Evolutionary conservation across 768 basidiomycete genomes (phyloP).

Genomic region (Arthromyces matolae): DNA sequence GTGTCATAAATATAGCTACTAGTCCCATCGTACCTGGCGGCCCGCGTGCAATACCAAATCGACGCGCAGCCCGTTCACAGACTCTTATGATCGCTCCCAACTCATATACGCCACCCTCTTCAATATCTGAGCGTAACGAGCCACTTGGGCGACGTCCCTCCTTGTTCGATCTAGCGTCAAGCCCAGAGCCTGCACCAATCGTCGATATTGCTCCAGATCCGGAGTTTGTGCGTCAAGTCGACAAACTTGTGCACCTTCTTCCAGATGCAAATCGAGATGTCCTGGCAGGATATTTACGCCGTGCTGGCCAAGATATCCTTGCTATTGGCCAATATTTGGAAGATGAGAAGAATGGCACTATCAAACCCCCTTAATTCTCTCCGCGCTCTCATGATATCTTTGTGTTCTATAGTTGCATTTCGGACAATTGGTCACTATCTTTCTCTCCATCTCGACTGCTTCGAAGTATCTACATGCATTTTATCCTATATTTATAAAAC

Average conservation of each 20-base stretch:
- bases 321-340: conserved; percentile 87
- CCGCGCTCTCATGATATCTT: no score
- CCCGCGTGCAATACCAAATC: conserved; percentile 61
- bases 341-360: conserved; percentile 72
- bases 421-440: no score
- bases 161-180: conserved; percentile 28
- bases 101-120: conserved; percentile 25
- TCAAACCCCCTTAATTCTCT: conserved; percentile 31
- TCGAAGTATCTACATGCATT: conserved; percentile 1
- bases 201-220: conserved; percentile 39
- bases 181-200: conserved; percentile 25
- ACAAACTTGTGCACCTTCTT: conserved; percentile 65
- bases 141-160: conserved; percentile 36
- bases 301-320: conserved; percentile 74
- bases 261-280: conserved; percentile 69
- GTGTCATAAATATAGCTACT: conserved; percentile 30
- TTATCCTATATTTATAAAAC: conserved; percentile 8
- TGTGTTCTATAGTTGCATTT: no score
- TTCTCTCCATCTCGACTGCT: conserved; percentile 1
- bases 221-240: conserved; percentile 64
- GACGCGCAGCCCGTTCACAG: conserved; percentile 60
- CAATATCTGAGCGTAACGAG: conserved; percentile 22
- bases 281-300: conserved; percentile 67
- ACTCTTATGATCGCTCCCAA: conserved; percentile 49
- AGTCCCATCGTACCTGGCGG: conserved; percentile 67